These are phyloP conservation scores for Colletotrichum karsti DNA, from an alignment of 2,329 filamentous ascomycete species.

Conservation along the genomic window DNA sequence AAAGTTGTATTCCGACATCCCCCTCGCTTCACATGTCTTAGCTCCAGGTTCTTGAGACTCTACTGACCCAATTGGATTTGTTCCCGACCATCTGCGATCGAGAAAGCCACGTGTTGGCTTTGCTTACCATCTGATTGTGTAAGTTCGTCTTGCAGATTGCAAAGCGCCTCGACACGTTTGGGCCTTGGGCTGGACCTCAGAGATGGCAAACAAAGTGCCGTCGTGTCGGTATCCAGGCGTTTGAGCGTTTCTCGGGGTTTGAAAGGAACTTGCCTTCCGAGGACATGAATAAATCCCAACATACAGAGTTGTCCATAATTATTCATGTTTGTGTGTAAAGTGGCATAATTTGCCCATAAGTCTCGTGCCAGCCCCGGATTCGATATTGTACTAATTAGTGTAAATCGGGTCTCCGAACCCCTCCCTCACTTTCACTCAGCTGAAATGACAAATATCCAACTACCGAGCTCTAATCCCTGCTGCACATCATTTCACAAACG, in stretches of 20 bases:
- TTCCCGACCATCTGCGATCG: background rate
- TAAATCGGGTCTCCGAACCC: background rate
- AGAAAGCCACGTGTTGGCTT: background rate
- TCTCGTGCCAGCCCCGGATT: background rate
- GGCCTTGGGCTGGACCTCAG: background rate
- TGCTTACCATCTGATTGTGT: constrained; percentile 1
- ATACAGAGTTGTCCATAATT: background rate
- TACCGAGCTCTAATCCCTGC: background rate
- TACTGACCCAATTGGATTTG: background rate
- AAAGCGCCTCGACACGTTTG: background rate
- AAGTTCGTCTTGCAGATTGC: background rate
- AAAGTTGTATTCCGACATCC: background rate
- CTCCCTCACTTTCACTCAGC: no score
- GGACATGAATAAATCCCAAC: background rate
- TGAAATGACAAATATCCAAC: background rate
- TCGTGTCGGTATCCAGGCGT: background rate
- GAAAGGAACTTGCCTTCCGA: no score
- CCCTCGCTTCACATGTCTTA: constrained; percentile 1
- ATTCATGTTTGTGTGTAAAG: no score
- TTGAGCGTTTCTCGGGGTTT: background rate
- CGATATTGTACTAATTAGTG: background rate
- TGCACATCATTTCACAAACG: background rate
- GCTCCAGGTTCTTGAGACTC: background rate
- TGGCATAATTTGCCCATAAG: no score
- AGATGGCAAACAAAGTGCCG: background rate